Evolutionary conservation across 768 basidiomycete genomes (phyloP).

Genomic region (Termitomyces bulborhizus): DNA sequence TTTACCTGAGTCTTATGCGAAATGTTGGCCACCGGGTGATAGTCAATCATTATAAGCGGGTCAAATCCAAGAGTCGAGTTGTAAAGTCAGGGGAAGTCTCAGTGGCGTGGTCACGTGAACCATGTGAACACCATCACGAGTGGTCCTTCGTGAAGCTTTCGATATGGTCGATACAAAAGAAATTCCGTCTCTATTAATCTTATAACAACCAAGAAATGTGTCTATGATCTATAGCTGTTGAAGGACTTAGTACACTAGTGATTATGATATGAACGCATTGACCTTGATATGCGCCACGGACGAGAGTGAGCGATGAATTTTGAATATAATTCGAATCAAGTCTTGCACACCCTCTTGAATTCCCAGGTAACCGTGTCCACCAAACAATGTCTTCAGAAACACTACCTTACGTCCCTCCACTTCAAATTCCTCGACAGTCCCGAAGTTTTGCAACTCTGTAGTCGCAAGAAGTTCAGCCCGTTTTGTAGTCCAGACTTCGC

Average conservation of each 20-base stretch:
- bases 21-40: neutral
- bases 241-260: neutral
- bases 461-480: slow-evolving; percentile 41
- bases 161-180: neutral
- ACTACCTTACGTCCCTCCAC: slow-evolving; percentile 41
- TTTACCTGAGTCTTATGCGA: neutral
- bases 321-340: slow-evolving; percentile 38
- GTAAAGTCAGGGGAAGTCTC: neutral
- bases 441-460: slow-evolving; percentile 48
- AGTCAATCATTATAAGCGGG: neutral
- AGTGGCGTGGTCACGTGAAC: slow-evolving; percentile 8
- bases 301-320: slow-evolving; percentile 8
- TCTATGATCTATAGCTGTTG: neutral
- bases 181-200: neutral
- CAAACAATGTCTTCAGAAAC: slow-evolving; percentile 55
- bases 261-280: neutral
- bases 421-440: slow-evolving; percentile 48
- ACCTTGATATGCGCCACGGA: neutral
- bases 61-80: neutral
- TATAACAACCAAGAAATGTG: neutral
- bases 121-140: neutral
- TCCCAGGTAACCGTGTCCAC: slow-evolving; percentile 58
- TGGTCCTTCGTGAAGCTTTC: neutral
- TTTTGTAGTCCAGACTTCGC: slow-evolving; percentile 29
- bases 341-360: slow-evolving; percentile 72